Conservation (phyloP, 495 filamentous ascomycete species). For the Xylaria longipes region DNA sequence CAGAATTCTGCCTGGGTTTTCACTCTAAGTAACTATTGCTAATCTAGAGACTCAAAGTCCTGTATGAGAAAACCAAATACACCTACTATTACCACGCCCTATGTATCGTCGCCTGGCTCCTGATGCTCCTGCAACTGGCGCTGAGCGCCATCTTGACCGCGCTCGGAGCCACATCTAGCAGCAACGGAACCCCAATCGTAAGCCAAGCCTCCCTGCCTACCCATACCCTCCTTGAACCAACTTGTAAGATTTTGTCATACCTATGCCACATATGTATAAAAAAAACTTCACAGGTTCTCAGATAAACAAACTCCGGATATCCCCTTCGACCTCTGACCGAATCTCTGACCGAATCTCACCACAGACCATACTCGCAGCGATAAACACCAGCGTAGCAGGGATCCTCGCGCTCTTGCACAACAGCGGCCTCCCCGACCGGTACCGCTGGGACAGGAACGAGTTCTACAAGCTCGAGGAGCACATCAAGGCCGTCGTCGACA, state of each 20-base stretch:
- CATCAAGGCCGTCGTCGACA: constrained; percentile 54
- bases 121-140: constrained; percentile 53
- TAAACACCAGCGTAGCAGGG: constrained; percentile 57
- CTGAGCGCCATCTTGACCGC: constrained; percentile 54
- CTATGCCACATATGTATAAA: too few species aligned
- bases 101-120: constrained; percentile 44
- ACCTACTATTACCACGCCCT: constrained; percentile 42
- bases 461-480: constrained; percentile 53
- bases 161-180: constrained; percentile 42
- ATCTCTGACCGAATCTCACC: not conserved
- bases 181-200: constrained; percentile 43
- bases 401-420: constrained; percentile 58
- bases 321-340: too few species aligned
- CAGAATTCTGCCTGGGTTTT: too few species aligned
- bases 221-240: not conserved
- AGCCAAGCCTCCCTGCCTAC: constrained; percentile 4
- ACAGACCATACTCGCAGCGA: constrained; percentile 52
- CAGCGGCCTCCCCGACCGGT: constrained; percentile 57
- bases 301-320: too few species aligned
- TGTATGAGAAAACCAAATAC: constrained; percentile 50
- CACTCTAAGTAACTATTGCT: not conserved
- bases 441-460: constrained; percentile 53
- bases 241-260: too few species aligned
- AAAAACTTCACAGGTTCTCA: too few species aligned
- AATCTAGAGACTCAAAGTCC: constrained; percentile 21